Percentiles rank a stretch among this genome's conserved stretches.
Conservation (phyloP, 2,329 filamentous ascomycete species). For the Teratosphaeria pseudoeucalypti region DNA sequence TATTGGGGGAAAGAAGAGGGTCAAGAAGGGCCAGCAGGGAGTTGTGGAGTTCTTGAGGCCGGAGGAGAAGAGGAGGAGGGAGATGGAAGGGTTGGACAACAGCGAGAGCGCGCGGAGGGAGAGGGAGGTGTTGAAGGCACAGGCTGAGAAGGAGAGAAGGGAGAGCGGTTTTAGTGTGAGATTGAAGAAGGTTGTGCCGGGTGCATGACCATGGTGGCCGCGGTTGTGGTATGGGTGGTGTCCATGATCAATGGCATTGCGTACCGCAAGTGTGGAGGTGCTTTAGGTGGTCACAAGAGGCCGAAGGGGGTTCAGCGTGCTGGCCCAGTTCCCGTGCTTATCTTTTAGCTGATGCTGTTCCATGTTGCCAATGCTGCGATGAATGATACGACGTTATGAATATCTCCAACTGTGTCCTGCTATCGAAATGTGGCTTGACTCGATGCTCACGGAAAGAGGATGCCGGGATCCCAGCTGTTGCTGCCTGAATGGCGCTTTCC, state of each 20-base stretch:
- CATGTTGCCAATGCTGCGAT: too few relatives aligned
- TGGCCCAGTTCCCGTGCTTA: too few relatives aligned
- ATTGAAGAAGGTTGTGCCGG: slow-evolving; percentile 16
- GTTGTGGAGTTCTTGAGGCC: slow-evolving; percentile 50
- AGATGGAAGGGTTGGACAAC: slow-evolving; percentile 45
- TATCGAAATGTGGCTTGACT: too few relatives aligned
- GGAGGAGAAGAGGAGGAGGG: slow-evolving; percentile 41
- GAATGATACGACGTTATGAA: too few relatives aligned
- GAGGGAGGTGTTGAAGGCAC: slow-evolving; percentile 39
- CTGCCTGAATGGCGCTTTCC: neutral
- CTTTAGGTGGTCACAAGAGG: too few relatives aligned
- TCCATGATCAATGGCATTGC: too few relatives aligned
- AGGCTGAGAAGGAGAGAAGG: slow-evolving; percentile 31
- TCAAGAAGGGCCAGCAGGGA: slow-evolving; percentile 45
- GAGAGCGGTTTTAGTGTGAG: slow-evolving; percentile 26
- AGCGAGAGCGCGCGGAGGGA: slow-evolving; percentile 51
- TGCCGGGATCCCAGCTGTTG: neutral
- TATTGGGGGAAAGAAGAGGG: slow-evolving; percentile 54
- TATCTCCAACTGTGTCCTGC: too few relatives aligned
- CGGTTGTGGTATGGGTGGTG: too few relatives aligned
- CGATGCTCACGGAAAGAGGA: neutral
- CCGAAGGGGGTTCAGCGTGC: too few relatives aligned
- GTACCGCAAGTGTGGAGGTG: too few relatives aligned
- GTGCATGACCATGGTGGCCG: slow-evolving; percentile 14
- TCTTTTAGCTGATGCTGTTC: too few relatives aligned